Base-by-base conservation (phyloP, 2,329 filamentous ascomycete species). In the Trichoderma citrinoviride region DNA sequence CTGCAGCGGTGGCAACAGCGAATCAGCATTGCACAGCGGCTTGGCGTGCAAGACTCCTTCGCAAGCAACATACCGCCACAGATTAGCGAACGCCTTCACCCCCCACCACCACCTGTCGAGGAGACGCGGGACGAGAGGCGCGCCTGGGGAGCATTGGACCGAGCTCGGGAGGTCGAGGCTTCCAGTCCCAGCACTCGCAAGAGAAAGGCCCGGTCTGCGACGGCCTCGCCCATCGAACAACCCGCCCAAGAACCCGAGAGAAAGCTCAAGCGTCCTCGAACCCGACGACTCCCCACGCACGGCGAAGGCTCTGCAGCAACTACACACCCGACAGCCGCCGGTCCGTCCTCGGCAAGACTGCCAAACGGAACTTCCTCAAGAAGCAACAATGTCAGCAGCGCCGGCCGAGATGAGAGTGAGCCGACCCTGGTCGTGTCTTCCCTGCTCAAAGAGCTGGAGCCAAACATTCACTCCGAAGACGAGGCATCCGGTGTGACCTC, bases 61-160 rank as follows among this genome's bases (percentile, higher is more conserved):
- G 85, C 86, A 68, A 85, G 87, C 71, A 85, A 81, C 67, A 82
- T 87, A 19, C 80, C 83, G 3, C 77, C 78, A 5, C 77, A 79
- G 47, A 85, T 91, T 49, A 87, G 88, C 64, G 83, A 88, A 65
- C 83, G 88, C 52, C 79, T 88, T 54, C 84, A 87, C 65, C 79
- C 83, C 72, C 78, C 80, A 17, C 84, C 85, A 40, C 84, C 87
- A 47, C 86, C 78, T 0, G 75, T 79, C 43, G 91, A 96, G 76
- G 91, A 96, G 75, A 90, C 90, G 7, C 80, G 88, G 47, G 93
- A 97, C 70, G 93, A 96, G 76, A 83, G 90, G 61, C 84, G 88
- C 65, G 92, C 94, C 4, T 97, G 94, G 95, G 92, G 93, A 67
- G 92, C 91, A 21, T 89, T 98, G 68, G 93, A 97, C 70, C 91